These are phyloP conservation scores for Termitomyces sp. DNA, from an alignment of 768 basidiomycete species.

Conservation along the genomic window DNA sequence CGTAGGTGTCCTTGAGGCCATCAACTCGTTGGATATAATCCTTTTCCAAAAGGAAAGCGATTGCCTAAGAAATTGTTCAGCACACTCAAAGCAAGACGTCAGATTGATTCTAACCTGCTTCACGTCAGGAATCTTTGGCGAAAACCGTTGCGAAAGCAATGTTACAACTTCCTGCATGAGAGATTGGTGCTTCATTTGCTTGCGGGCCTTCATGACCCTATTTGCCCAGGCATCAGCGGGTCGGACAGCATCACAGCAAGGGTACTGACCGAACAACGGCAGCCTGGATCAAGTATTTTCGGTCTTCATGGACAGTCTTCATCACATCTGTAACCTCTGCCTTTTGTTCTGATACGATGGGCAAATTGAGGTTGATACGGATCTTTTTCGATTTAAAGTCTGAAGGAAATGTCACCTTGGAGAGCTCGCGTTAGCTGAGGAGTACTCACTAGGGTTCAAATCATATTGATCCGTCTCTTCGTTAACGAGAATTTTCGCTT, in stretches of 20 bases:
- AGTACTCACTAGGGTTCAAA: constrained; percentile 65
- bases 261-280: constrained; percentile 74
- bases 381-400: constrained; percentile 95
- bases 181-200: constrained; percentile 92
- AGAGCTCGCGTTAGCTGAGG: neutral
- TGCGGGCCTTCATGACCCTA: constrained; percentile 93
- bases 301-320: constrained; percentile 94
- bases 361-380: constrained; percentile 84
- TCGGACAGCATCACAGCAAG: neutral
- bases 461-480: constrained; percentile 91
- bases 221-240: constrained; percentile 1
- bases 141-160: constrained; percentile 83
- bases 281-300: constrained; percentile 94
- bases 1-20: constrained; percentile 85
- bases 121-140: constrained; percentile 93
- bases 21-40: constrained; percentile 97
- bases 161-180: constrained; percentile 89
- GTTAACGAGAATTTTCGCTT: constrained; percentile 86
- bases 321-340: constrained; percentile 86
- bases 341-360: constrained; percentile 94
- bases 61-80: constrained; percentile 51
- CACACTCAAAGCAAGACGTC: neutral
- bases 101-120: constrained; percentile 72
- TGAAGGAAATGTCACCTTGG: constrained; percentile 21
- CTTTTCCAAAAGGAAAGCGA: constrained; percentile 90